Evolutionary conservation across 1,284 basidiomycete species (phyloP), one percentile per base, ranked within the genome.

Genomic region (Neolentinus lepideus): DNA sequence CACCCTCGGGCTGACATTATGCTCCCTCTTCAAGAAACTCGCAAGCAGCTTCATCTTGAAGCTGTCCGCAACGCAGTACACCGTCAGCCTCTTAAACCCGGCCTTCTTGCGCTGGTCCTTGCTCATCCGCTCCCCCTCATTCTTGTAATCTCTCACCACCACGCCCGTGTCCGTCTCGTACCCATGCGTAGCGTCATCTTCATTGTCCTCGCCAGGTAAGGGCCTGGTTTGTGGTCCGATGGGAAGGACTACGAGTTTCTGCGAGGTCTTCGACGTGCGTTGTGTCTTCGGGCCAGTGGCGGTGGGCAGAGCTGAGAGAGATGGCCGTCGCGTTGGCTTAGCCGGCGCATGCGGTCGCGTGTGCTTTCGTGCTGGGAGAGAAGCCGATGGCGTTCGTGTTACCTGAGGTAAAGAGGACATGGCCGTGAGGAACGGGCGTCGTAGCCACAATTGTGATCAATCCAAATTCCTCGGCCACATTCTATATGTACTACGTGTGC

Each of bases 201-300:
- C 73, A 1, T 73, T 74, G 0, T 73, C 67, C 3, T 78, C 75
- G 3, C 67, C 68, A 8, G 78, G 79, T 3, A 94, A 71, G 0
- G 93, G 90, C 57, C 85, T 88, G 1, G 94, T 92, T 70, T 98
- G 94, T 2, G 92, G 91, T 51, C 87, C 94, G 51, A 91, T 92
- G 0, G 94, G 94, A 11, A 98, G 80, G 21, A 94, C 78, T 4
- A 98, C 93, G 61, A 96, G 91, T 66, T 92, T 93, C 63, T 95
- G 92, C 0, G 87, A 90, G 1, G 90, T 94, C 74, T 98, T 98
- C 14, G 92, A 94, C 0, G 92, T 90, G 50, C 94, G 80, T 70
- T 92, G 73, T 57, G 85, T 69, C 72, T 83, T 84, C 14, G 72
- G 69, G 36, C 64, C 70, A 48, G 60, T n/a, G 10, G 22, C 62